Conservation (phyloP, 1,284 basidiomycete species). For the Crucibulum parvulum region DNA sequence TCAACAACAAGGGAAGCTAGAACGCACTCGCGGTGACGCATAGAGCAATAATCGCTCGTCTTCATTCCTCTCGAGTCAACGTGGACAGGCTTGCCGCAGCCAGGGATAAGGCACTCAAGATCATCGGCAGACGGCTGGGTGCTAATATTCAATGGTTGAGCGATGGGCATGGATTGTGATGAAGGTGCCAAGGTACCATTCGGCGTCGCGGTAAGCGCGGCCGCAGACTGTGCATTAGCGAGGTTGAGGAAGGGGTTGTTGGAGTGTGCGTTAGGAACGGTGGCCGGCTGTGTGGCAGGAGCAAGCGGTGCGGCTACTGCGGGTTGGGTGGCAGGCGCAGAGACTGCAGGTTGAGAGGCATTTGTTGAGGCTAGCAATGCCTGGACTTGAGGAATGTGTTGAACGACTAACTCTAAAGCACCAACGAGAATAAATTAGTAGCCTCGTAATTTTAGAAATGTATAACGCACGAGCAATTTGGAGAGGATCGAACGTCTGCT, state of each 20-base stretch:
- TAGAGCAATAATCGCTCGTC: constrained; percentile 57
- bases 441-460: constrained; percentile 13
- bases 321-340: constrained; percentile 8
- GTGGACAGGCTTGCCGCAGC: constrained; percentile 56
- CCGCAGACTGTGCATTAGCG: constrained; percentile 6
- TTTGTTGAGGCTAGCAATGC: constrained; percentile 28
- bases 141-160: constrained; percentile 34
- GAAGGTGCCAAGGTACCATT: constrained; percentile 28
- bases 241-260: constrained; percentile 38
- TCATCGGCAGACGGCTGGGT: constrained; percentile 36
- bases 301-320: constrained; percentile 4
- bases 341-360: no score
- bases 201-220: background rate
- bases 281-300: constrained; percentile 1
- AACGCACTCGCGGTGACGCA: constrained; percentile 57
- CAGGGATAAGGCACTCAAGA: constrained; percentile 53
- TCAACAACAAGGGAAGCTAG: constrained; percentile 1
- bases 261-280: background rate
- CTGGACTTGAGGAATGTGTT: constrained; percentile 48
- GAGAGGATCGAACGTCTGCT: constrained; percentile 36
- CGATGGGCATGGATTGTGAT: constrained; percentile 18
- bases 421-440: background rate
- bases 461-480: constrained; percentile 44
- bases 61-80: constrained; percentile 49
- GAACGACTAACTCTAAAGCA: constrained; percentile 42